Evolutionary conservation across 176 grass and related monocot genomes (phyloP).

Genomic region (Carex pumila): DNA sequence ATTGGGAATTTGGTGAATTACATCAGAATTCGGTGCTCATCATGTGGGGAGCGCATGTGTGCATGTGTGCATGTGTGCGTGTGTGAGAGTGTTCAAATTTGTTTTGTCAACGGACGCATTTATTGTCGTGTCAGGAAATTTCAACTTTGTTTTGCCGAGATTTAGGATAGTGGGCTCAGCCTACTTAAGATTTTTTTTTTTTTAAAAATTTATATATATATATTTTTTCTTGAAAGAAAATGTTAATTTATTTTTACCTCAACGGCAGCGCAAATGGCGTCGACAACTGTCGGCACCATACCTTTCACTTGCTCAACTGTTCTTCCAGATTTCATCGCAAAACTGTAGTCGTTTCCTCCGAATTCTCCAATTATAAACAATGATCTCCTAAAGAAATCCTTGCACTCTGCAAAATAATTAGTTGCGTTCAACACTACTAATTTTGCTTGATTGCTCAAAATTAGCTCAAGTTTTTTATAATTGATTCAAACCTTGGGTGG

Average conservation of each 20-base stretch:
- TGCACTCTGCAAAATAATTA: constrained; percentile 27
- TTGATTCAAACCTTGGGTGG: constrained; percentile 18
- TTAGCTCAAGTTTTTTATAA: neutral
- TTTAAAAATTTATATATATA: no score
- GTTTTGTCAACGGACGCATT: constrained; percentile 22
- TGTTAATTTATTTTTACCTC: constrained; percentile 20
- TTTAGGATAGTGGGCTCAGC: neutral
- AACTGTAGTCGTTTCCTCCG: constrained; percentile 46
- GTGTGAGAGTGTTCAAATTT: neutral
- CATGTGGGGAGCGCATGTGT: neutral
- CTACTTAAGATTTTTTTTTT: no score
- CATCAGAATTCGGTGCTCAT: neutral
- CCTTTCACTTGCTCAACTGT: constrained; percentile 1
- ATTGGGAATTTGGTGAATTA: neutral
- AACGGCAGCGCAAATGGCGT: constrained; percentile 3
- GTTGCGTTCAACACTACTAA: neutral
- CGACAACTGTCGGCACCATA: constrained; percentile 17
- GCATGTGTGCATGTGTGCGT: neutral
- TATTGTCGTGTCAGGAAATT: neutral
- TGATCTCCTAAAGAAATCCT: constrained; percentile 15
- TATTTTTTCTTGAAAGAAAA: neutral
- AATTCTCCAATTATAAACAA: constrained; percentile 55
- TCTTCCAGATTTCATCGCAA: constrained; percentile 20
- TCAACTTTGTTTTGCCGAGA: neutral
- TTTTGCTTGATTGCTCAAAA: neutral